A percentile compares a stretch with the other conserved stretches of the same genome.
These are phyloP conservation scores for Ceriops tagal DNA, from an alignment of 345 rosid genomes.

Conservation along the genomic window DNA sequence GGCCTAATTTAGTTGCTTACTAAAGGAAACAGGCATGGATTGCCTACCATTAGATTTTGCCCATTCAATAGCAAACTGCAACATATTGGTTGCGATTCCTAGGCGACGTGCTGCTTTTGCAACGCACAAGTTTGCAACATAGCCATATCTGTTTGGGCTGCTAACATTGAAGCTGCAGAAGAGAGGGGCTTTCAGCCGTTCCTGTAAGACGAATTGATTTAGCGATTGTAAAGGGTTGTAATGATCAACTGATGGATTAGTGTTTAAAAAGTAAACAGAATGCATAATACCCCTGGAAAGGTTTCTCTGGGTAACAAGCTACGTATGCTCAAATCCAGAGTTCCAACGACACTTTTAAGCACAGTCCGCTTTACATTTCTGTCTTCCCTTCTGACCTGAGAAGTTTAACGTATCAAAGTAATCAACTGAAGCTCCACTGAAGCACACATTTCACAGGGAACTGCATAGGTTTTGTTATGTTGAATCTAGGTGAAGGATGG, in stretches of 20 bases:
- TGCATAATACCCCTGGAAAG: conserved; percentile 65
- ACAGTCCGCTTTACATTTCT: conserved; percentile 50
- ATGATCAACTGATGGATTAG: background rate
- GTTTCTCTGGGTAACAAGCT: conserved; percentile 69
- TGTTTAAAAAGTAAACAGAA: conserved; percentile 12
- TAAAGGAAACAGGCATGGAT: background rate
- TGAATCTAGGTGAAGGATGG: too few species aligned
- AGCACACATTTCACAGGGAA: background rate
- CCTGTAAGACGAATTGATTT: conserved; percentile 42
- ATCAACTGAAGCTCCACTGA: conserved; percentile 1
- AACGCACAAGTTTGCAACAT: conserved; percentile 75
- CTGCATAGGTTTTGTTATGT: too few species aligned
- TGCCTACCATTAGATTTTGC: conserved; percentile 61
- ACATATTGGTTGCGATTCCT: conserved; percentile 78
- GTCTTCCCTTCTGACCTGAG: conserved; percentile 69
- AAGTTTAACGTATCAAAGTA: conserved; percentile 6
- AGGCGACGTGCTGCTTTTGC: conserved; percentile 79
- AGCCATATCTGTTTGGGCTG: conserved; percentile 55
- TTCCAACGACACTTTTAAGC: conserved; percentile 81
- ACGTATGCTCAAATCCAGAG: conserved; percentile 72
- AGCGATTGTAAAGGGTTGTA: conserved; percentile 2
- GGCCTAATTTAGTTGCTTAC: background rate
- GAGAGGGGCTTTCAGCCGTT: conserved; percentile 47
- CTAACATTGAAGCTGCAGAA: conserved; percentile 42
- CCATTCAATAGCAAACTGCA: conserved; percentile 54